Evolutionary conservation across 2,329 filamentous ascomycete genomes (phyloP), one percentile per base, ranked within the genome.

Genomic region (Venturia oleaginea): DNA sequence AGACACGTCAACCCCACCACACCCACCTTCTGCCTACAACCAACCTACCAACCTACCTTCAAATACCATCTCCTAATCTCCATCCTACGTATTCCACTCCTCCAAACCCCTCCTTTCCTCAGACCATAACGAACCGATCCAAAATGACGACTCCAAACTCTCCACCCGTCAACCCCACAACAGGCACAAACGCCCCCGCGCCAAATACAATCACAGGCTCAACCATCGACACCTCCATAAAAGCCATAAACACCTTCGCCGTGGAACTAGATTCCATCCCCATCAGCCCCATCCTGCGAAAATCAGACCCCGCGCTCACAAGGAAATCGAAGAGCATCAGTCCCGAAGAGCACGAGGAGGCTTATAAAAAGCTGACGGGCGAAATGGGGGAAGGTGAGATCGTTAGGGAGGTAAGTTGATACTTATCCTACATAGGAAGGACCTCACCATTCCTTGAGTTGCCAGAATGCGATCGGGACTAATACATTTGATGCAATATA

Each of bases 181-280:
- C 51, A 24, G 27, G 8, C 27, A 13, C 27, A 15, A 51, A 24
- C 8, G 22, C 22, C n/a, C 30, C 42, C 8, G 5, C 59, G 15
- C 2, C 60, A 7, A 70, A 69, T 13, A 48, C 69, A 22, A 67
- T 73, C 8, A 67, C 69, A 27, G 71, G 71, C 7, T 71, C 74
- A 0, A 71, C 73, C 46, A 74, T 80, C 66, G 73, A 75, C 5
- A 73, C 75, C 1, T 70, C 69, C 5, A 72, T 74, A 2, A 75
- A 75, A 0, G 71, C 77, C 4, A 76, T 80, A 68, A 80, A 81
- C 67, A 68, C 70, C 13, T 70, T 72, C 55, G 78, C 78, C 0
- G 73, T 79, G 5, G 79, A 81, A 68, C 67, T 81, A 5, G 78
- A 80, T 62, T 73, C 74, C 64, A 72, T 70, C 13, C 72, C 73